A percentile compares a stretch with the other conserved stretches of the same genome.
Conservation (phyloP, 2,329 filamentous ascomycete genomes). For the Ascosphaera aggregata region DNA sequence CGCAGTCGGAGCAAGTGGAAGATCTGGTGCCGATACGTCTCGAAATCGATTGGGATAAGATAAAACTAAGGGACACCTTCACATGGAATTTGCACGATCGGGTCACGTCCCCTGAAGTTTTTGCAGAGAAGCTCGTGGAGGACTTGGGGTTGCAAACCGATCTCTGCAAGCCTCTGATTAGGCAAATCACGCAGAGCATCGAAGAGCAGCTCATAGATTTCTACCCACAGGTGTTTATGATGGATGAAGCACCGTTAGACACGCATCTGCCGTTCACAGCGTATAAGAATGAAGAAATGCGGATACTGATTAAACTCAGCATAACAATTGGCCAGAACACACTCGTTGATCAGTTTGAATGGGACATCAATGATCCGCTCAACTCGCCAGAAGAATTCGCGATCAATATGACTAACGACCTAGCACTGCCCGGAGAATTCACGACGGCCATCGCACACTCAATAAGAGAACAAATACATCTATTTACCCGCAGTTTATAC, state of each 20-base stretch:
- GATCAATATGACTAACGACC: conserved; percentile 62
- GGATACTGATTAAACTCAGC: conserved; percentile 83
- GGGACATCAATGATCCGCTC: conserved; percentile 88
- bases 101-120: conserved; percentile 53
- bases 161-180: conserved; percentile 28
- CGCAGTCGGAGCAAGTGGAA: conserved; percentile 76
- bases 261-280: conserved; percentile 74
- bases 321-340: conserved; percentile 93
- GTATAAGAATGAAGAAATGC: conserved; percentile 98
- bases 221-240: conserved; percentile 62
- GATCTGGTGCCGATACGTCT: conserved; percentile 77
- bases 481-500: conserved; percentile 85
- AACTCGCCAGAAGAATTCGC: conserved; percentile 96
- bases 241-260: conserved; percentile 76
- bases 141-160: conserved; percentile 59
- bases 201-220: conserved; percentile 81
- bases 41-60: conserved; percentile 87
- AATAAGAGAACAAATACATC: conserved; percentile 84
- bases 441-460: conserved; percentile 94
- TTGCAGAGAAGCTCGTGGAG: conserved; percentile 74
- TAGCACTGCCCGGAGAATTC: conserved; percentile 85
- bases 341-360: conserved; percentile 91
- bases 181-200: conserved; percentile 46
- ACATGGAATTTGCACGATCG: conserved; percentile 97
- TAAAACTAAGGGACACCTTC: conserved; percentile 89